phyloP scores from a whole-genome alignment of 345 rosid genomes.

The Adansonia digitata region DNA sequence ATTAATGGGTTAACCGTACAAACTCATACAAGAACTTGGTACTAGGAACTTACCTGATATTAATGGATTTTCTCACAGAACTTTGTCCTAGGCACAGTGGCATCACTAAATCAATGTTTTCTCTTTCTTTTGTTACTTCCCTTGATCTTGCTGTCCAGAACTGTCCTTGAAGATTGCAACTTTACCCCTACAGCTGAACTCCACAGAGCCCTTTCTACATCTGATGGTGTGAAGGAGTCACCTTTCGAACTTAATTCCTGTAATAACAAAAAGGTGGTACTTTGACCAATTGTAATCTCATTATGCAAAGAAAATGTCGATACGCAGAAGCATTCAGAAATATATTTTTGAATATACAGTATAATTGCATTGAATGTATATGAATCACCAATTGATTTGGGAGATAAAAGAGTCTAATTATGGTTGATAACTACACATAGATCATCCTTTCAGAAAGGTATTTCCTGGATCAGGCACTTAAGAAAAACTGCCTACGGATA shows the following conservation, averaged over 20 bases:
- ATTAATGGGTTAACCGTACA: neutral
- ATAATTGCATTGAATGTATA: neutral
- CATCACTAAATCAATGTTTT: slow-evolving; percentile 47
- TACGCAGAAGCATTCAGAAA: neutral
- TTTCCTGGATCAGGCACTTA: neutral
- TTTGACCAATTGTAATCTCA: neutral
- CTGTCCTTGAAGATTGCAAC: slow-evolving; percentile 23
- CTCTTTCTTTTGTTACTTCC: slow-evolving; percentile 55
- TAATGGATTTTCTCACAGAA: no score
- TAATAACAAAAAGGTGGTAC: neutral
- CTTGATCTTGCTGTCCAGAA: slow-evolving; percentile 19
- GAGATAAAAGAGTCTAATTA: neutral
- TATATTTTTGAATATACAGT: neutral
- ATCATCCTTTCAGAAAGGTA: neutral
- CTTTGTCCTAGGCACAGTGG: no score
- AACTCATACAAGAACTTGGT: neutral
- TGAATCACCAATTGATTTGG: neutral
- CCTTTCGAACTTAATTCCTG: slow-evolving; percentile 60
- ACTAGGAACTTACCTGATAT: no score
- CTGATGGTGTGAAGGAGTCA: slow-evolving; percentile 59
- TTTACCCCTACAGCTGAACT: slow-evolving; percentile 48
- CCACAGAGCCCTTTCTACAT: slow-evolving; percentile 86
- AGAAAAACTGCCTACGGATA: neutral
- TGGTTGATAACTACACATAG: neutral
- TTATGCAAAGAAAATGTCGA: neutral